Evolutionary conservation across 106 monocot species (phyloP).

Genomic region (Dioscorea zingiberensis): DNA sequence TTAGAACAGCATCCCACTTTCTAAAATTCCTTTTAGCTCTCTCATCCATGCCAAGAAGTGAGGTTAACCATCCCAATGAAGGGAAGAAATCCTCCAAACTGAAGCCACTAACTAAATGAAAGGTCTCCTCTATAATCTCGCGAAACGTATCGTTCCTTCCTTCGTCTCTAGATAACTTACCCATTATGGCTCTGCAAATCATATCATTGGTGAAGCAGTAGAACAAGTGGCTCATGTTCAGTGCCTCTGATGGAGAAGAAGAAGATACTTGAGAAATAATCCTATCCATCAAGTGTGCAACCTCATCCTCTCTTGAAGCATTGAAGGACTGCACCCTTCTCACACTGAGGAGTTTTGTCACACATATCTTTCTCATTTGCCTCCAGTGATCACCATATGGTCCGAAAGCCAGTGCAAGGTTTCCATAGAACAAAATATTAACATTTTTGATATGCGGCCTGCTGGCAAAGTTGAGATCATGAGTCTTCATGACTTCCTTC

Average conservation of each 20-base stretch:
- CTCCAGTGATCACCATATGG: constrained; percentile 21
- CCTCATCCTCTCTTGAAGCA: no score
- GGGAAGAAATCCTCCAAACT: constrained; percentile 9
- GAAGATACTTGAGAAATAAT: no score
- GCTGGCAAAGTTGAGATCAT: no score
- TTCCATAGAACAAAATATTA: neutral
- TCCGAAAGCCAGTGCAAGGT: constrained; percentile 13
- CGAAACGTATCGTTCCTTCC: neutral
- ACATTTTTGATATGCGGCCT: constrained; percentile 5
- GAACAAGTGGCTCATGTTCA: no score
- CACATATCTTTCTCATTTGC: no score
- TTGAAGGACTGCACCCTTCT: no score
- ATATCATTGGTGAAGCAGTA: constrained; percentile 4
- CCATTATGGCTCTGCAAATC: constrained; percentile 1
- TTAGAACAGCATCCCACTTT: no score
- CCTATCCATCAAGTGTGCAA: no score
- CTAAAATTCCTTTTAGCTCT: neutral
- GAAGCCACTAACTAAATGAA: neutral
- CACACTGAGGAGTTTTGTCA: no score
- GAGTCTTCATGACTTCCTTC: no score
- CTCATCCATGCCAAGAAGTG: neutral
- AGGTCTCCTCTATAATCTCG: neutral
- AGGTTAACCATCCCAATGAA: neutral
- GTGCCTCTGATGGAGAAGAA: no score
- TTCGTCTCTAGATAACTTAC: neutral